Evolutionary conservation across 192 early-diverging fungal genomes (phyloP).

Genomic region (Backusella luteola): DNA sequence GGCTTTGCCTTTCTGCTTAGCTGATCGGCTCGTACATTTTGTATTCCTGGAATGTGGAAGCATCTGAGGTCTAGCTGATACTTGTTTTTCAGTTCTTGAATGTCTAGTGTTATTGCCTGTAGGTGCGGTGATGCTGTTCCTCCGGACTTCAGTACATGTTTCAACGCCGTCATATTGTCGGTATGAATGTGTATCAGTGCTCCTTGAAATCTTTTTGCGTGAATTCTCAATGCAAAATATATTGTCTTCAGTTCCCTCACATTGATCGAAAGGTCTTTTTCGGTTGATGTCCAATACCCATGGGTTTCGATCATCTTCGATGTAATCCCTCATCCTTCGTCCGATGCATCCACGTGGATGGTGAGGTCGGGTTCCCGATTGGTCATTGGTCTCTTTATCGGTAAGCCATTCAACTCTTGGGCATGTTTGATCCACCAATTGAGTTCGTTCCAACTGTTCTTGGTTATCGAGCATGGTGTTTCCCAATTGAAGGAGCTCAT

Average conservation of each 20-base stretch:
- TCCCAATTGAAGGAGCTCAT: neutral
- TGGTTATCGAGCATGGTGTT: neutral
- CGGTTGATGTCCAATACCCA: neutral
- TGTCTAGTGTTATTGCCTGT: slow-evolving; percentile 3
- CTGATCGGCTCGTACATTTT: neutral
- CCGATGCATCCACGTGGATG: neutral
- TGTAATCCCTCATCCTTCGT: neutral
- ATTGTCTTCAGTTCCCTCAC: slow-evolving; percentile 9
- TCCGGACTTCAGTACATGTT: slow-evolving; percentile 8
- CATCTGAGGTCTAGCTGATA: neutral
- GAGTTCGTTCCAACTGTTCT: neutral
- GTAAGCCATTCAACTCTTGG: neutral
- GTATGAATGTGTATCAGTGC: neutral
- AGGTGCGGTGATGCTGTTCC: slow-evolving; percentile 1
- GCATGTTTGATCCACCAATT: neutral
- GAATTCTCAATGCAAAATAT: neutral
- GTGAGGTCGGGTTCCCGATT: neutral
- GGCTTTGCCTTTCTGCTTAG: neutral
- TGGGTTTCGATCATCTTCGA: neutral
- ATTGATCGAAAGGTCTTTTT: neutral
- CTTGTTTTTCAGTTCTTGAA: slow-evolving; percentile 2
- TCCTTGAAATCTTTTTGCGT: neutral
- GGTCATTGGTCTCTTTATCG: neutral
- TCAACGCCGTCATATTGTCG: slow-evolving; percentile 18
- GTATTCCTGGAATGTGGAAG: slow-evolving; percentile 5